Evolutionary conservation across 495 filamentous ascomycete genomes (phyloP), one percentile per base, ranked within the genome.

Genomic region (Aspergillus carlsbadensis): DNA sequence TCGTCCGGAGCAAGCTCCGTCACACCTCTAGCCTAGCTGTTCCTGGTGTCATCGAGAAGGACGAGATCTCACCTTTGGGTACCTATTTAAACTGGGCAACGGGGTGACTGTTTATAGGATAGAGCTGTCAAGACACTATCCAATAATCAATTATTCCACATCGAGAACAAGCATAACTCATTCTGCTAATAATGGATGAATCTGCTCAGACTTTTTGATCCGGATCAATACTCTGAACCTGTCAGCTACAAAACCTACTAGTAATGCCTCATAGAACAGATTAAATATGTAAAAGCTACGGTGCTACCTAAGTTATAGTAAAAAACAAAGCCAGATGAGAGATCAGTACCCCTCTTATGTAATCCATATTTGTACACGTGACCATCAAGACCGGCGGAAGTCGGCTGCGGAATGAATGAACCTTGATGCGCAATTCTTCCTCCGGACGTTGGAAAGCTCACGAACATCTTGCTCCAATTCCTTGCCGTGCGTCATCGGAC

Each of bases 381-480:
- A 65, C 46, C 21, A 40, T n/a, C 3, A 29, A 29, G 11, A 22
- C 57, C 59, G 63, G 63, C 57, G 63, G 63, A 65, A 65, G 56
- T 65, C 63, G 63, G 63, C 63, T 52, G 56, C 43, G 29, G 54
- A 59, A 46, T 35, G 54, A 59, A 46, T 35, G 29, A 47, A 40
- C 26, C 26, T 29, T 8, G 36, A 61, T 49, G 58, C 52, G 54
- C 57, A 56, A 60, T 55, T 29, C 15, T 40, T 42, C 37, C 47
- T 52, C 39, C 52, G 50, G 55, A 59, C 56, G 8, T 54, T 31
- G 56, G 52, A 60, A 50, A 60, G 50, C 47, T 61, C 59, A 39
- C 53, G 41, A 48, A 34, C 2, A 36, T 21, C 11, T 37, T 39
- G 37, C 40, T 42, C 36, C 39, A n/a, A 34, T 24, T 42, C 46